Conservation (phyloP, 1,284 basidiomycete species). For the Sparassis latifolia region DNA sequence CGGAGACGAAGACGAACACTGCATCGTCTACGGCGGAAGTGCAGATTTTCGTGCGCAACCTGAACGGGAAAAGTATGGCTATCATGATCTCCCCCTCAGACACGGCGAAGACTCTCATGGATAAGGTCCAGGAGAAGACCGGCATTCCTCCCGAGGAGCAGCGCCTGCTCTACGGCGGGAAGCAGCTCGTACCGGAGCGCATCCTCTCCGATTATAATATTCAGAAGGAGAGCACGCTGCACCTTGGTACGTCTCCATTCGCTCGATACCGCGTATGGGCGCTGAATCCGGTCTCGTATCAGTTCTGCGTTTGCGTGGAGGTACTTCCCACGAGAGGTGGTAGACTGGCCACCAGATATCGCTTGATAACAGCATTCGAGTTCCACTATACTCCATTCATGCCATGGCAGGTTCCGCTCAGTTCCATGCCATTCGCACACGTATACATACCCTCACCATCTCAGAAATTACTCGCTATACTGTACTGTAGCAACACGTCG, state of each 20-base stretch:
- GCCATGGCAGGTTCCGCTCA: too few species aligned
- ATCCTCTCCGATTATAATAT: background rate
- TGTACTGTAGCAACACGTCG: too few species aligned
- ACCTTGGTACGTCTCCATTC: background rate
- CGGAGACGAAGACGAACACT: background rate
- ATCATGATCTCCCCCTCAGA: background rate
- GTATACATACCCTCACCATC: too few species aligned
- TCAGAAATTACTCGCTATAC: too few species aligned
- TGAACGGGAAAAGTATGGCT: background rate
- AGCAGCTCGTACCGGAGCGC: background rate
- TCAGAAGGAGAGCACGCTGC: background rate
- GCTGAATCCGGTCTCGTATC: too few species aligned
- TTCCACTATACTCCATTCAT: too few species aligned
- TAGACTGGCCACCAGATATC: too few species aligned
- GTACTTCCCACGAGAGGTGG: too few species aligned
- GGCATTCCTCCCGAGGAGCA: background rate
- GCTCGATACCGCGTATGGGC: too few species aligned
- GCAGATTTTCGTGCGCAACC: background rate
- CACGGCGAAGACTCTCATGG: background rate
- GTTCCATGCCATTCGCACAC: too few species aligned
- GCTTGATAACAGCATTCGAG: too few species aligned
- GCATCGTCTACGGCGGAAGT: background rate
- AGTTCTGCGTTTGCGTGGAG: too few species aligned
- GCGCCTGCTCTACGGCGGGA: background rate
- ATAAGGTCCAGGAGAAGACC: background rate